Evolutionary conservation across 345 rosid genomes (phyloP), one percentile per base, ranked within the genome.

Genomic region (Cardiospermum halicacabum): DNA sequence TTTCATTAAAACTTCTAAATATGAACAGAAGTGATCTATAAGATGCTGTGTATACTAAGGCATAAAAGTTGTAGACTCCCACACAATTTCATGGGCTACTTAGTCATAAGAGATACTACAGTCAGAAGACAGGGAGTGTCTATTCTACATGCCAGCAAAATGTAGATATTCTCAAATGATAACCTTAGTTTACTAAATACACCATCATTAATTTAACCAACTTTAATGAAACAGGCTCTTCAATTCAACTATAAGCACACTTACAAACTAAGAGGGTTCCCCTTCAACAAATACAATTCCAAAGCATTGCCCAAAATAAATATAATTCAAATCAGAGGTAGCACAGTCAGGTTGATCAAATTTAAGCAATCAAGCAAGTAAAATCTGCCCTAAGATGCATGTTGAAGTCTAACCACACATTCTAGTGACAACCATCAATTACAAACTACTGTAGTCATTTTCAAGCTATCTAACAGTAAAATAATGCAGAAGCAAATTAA

Each of bases 311-410:
- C 62, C n/a, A 11, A 24, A 13, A 58, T 47, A 21, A 37, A 37
- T 22, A 37, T 37, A 19, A 39, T 39, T 12, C 66, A 62, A 47
- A 27, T 25, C 18, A 60, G 26, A n/a, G 64, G 64, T n/a, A 60
- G 27, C 28, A n/a, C 5, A 18, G 48, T 27, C 18, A 43, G 53
- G 39, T 15, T 45, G 16, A 28, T 60, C 11, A 60, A 43, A 45
- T n/a, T 11, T 12, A 25, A 60, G 54, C 18, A 42, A 40, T 42
- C 11, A 10, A 21, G 48, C 19, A 49, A 22, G n/a, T 15, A 32
- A 31, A n/a, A 12, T 49, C 57, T 40, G 48, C 19, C 30, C 21
- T 32, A 50, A 8, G 4, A 3, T 22, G 7, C 28, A 49, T 30
- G 47, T 22, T 7, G 31, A 50, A 32, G 21, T 45, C 34, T 45